Conservation (phyloP, 805 yeast species). For the Lipomyces japonicus region DNA sequence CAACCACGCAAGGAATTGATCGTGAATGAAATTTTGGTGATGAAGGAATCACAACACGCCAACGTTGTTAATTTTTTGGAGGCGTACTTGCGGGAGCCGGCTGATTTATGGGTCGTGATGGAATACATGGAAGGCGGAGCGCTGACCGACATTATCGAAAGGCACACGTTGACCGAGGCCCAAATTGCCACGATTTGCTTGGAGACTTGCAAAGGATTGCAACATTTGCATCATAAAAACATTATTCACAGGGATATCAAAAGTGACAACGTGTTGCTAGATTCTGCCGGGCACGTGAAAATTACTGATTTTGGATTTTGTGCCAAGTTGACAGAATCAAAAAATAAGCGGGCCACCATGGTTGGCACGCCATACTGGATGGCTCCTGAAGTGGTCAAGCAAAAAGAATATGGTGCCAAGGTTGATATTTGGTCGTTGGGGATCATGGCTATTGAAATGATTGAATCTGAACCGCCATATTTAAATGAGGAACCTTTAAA, state of each 20-base stretch:
- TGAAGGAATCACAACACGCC: conserved; percentile 92
- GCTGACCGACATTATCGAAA: conserved; percentile 89
- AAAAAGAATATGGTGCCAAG: conserved; percentile 75
- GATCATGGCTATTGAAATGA: conserved; percentile 83
- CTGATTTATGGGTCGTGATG: conserved; percentile 98
- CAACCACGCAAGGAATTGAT: conserved; percentile 95
- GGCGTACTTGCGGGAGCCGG: conserved; percentile 72
- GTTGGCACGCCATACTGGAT: conserved; percentile 89
- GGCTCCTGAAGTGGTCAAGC: conserved; percentile 84
- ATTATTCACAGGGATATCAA: conserved; percentile 96
- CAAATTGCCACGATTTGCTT: conserved; percentile 90
- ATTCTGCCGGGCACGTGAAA: conserved; percentile 79
- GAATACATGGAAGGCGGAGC: conserved; percentile 99
- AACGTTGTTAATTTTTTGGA: conserved; percentile 94
- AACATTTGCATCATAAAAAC: conserved; percentile 85
- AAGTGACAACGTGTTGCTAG: conserved; percentile 87
- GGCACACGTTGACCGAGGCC: conserved; percentile 73
- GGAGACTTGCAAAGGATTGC: conserved; percentile 87
- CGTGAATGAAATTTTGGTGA: conserved; percentile 90
- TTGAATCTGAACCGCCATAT: conserved; percentile 82
- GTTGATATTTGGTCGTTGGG: conserved; percentile 83
- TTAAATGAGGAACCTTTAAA: conserved; percentile 73
- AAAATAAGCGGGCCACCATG: conserved; percentile 76
- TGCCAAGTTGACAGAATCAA: conserved; percentile 71
- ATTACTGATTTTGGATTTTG: conserved; percentile 91